Base-by-base conservation (phyloP, 306 rosid genomes). In the Comarum palustre region DNA sequence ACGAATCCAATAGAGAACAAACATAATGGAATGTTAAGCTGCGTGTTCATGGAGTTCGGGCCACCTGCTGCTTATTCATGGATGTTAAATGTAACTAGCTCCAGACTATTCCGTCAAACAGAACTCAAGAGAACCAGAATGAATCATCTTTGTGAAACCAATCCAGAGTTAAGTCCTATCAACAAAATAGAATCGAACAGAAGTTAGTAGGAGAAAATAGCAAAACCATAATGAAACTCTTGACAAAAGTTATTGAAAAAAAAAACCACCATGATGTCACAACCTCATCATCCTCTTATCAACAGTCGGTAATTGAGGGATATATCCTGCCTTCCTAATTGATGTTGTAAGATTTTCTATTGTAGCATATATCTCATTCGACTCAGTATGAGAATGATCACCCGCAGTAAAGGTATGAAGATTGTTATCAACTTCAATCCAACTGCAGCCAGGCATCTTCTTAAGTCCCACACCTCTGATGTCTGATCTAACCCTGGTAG, bases 391-490 rank as follows among this genome's bases (percentile, higher is more conserved):
- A 12, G 84, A 84, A 10, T 22, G 47, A 57, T 84, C 82, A 51
- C 82, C 46, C 0, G 84, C 78, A 39, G 55, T 52, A 62, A 84
- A 80, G 9, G 45, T 27, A 46, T 77, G 78, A 60, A 80, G 46
- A 34, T 20, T 61, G 58, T 55, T 77, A n/a, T 80, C 73, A 38
- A 77, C 75, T 77, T 80, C 84, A 74, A 77, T 78, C 84, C 87
- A 77, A 54, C 84, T 77, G 59, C 87, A 80, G 10, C 87, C 82
- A 17, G 78, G 84, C 7, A 22, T 68, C 82, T 77, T 80, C 68
- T 55, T 67, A 48, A 84, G 84, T 36, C 84, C 77, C 82, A 58
- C 60, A 55, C 36, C 77, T 65, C 74, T 80, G 22, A 80, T 77
- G 19, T 77, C 79, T 17, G 74, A 64, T 62, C 84, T 83, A 57